Conservation (phyloP, 345 rosid genomes). For the Acer negundo region DNA sequence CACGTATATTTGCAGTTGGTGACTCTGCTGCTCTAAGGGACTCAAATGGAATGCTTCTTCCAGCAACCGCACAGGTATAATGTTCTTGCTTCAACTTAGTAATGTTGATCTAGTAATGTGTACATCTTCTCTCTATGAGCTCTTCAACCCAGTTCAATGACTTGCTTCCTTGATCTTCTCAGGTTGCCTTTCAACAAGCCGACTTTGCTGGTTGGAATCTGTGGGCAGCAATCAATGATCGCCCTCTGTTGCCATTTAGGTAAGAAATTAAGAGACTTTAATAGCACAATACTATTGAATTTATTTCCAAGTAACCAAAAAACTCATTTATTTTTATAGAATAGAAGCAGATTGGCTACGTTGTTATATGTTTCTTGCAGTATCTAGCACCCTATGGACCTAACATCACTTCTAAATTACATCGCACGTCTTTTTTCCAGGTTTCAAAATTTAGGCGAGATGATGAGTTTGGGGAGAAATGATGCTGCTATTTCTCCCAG, state of each 20-base stretch:
- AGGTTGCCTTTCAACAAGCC: slow-evolving; percentile 99
- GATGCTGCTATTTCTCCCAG: slow-evolving; percentile 89
- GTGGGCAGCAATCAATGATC: slow-evolving; percentile 92
- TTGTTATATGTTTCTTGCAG: neutral
- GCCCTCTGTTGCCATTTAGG: slow-evolving; percentile 93
- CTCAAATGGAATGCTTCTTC: slow-evolving; percentile 73
- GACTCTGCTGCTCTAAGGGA: slow-evolving; percentile 89
- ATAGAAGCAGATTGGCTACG: neutral
- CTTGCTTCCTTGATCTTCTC: slow-evolving; percentile 26
- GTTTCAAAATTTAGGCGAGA: slow-evolving; percentile 92
- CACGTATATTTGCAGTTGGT: slow-evolving; percentile 88
- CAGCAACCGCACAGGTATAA: slow-evolving; percentile 86
- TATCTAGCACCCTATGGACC: neutral
- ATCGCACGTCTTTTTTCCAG: slow-evolving; percentile 37
- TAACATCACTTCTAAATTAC: neutral
- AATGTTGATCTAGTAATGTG: neutral
- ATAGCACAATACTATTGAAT: neutral
- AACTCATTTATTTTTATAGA: no score
- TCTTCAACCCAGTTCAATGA: slow-evolving; percentile 2
- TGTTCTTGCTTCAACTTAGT: neutral
- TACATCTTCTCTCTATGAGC: neutral
- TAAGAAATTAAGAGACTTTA: slow-evolving; percentile 21
- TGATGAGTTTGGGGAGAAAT: slow-evolving; percentile 89
- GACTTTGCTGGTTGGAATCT: slow-evolving; percentile 96
- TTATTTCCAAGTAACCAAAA: neutral